Base-by-base conservation (phyloP, 2,329 filamentous ascomycete species). In the Leptographium lundbergii region DNA sequence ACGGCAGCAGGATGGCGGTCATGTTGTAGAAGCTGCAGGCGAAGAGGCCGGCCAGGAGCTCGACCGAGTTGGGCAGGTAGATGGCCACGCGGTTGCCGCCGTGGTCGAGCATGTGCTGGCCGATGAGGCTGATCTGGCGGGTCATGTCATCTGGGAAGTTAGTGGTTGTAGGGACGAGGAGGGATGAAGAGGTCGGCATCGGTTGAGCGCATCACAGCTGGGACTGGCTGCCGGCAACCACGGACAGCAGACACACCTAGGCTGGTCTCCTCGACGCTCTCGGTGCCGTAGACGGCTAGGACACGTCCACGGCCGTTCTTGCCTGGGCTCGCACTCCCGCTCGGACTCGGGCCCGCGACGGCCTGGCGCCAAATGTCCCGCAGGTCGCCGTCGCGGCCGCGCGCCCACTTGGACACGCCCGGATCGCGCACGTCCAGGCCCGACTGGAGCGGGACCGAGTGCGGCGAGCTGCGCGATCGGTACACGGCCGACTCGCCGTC, bases 61-160 rank as follows among this genome's bases (percentile, higher is more conserved):
- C 94, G 67, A 95, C 79, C 54, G 91, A 96, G 77, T 99, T 96
- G 51, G 91, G 90, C 59, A 97, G 79, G 71, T 95, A 96, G 63
- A 97, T 81, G 62, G 91, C 94, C 36, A 97, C 88, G 56, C 84
- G 86, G 69, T 84, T 87, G 45, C 83, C 84, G 59, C 85, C 82
- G 63, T 87, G 81, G 66, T 88, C 81, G 60, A 88, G 77, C 65
- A 89, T 80, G 67, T 91, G 83, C 66, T 82, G 81, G 63, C 94
- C 94, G 67, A 97, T 84, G 32, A 94, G 80, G 71, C 89, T 91
- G 71, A 97, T 96, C 69, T 95, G 87, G 64, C 86, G 85, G 9
- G 87, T 92, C 56, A 96, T 73, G 62, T 90, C 85, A 59, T 85
- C 84, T 79, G 62, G 59, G 66, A 24, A 27, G 17, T 13, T 19